A percentile compares a stretch with the other conserved stretches of the same genome.
These are phyloP conservation scores for Metschnikowia rubicola DNA, from an alignment of 805 yeast species.

Conservation along the genomic window DNA sequence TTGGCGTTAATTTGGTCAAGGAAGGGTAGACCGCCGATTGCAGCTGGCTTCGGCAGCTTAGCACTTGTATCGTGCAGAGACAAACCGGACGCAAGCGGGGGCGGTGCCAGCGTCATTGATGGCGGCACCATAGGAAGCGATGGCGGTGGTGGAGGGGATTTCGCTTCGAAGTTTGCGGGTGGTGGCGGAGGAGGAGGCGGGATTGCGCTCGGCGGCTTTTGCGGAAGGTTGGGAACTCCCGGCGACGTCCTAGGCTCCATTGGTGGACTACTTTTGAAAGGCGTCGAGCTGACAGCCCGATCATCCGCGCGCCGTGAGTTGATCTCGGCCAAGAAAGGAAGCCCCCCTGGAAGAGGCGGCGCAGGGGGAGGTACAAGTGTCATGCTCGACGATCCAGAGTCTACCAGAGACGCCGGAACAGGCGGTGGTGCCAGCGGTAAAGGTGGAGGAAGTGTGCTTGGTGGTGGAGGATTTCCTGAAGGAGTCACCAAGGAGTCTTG, in stretches of 20 bases:
- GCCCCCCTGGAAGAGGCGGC: slow-evolving; percentile 8
- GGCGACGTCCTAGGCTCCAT: not conserved
- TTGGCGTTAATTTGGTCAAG: slow-evolving; percentile 48
- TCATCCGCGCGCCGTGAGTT: slow-evolving; percentile 12
- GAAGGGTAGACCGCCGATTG: slow-evolving; percentile 44
- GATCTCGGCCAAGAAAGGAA: slow-evolving; percentile 18
- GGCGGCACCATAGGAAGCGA: slow-evolving; percentile 18
- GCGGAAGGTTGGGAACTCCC: not conserved
- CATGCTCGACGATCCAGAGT: not conserved
- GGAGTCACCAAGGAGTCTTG: not conserved
- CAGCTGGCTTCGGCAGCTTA: slow-evolving; percentile 20
- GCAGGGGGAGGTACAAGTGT: slow-evolving; percentile 13
- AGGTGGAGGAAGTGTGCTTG: slow-evolving; percentile 8
- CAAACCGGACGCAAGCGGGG: slow-evolving; percentile 21
- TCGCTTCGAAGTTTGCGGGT: slow-evolving; percentile 19
- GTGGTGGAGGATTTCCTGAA: slow-evolving; percentile 3
- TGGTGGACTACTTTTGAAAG: no score
- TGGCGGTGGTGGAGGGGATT: slow-evolving; percentile 11
- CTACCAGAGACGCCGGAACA: slow-evolving; percentile 6
- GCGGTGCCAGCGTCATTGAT: not conserved
- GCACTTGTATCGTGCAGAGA: slow-evolving; percentile 13
- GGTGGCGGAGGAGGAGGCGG: slow-evolving; percentile 19
- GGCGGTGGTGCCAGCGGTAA: slow-evolving; percentile 17
- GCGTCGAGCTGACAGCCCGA: not conserved
- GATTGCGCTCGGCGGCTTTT: slow-evolving; percentile 11